Percentiles rank a stretch among this genome's conserved stretches.
phyloP scores from a whole-genome alignment of 257 asterid genomes.

The Solanum acaule region DNA sequence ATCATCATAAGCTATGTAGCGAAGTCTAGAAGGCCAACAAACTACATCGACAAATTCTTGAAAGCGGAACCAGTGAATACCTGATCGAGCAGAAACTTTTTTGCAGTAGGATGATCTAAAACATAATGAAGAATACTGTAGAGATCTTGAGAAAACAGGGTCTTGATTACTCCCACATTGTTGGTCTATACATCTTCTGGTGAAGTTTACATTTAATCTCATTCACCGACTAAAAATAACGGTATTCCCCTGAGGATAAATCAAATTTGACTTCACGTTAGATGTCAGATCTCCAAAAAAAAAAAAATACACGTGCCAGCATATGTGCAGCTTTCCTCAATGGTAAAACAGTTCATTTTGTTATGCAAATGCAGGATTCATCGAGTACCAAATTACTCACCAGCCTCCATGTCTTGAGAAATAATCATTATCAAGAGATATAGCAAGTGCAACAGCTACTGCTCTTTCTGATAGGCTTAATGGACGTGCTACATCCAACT shows the following conservation, averaged over 20 bases:
- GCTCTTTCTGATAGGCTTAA: conserved; percentile 85
- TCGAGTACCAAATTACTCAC: conserved; percentile 31
- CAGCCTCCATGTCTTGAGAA: conserved; percentile 93
- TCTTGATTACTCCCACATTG: neutral
- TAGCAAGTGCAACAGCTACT: conserved; percentile 83
- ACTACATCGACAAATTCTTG: neutral
- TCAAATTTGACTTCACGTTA: neutral
- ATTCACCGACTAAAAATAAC: conserved; percentile 16
- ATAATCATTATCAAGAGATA: conserved; percentile 87
- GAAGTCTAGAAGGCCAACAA: neutral
- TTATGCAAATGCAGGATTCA: neutral
- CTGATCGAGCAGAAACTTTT: neutral
- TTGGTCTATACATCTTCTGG: neutral
- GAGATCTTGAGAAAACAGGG: neutral
- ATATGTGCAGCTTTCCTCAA: neutral
- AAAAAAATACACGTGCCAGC: neutral
- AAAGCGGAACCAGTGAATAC: neutral
- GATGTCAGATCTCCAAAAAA: neutral
- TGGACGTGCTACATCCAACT: conserved; percentile 55
- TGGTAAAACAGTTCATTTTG: neutral
- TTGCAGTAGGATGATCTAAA: neutral
- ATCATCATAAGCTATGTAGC: neutral
- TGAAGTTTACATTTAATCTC: neutral
- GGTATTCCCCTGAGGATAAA: conserved; percentile 24
- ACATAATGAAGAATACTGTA: neutral